phyloP scores from a whole-genome alignment of 2,329 filamentous ascomycete genomes.

The Escovopsis sp. region DNA sequence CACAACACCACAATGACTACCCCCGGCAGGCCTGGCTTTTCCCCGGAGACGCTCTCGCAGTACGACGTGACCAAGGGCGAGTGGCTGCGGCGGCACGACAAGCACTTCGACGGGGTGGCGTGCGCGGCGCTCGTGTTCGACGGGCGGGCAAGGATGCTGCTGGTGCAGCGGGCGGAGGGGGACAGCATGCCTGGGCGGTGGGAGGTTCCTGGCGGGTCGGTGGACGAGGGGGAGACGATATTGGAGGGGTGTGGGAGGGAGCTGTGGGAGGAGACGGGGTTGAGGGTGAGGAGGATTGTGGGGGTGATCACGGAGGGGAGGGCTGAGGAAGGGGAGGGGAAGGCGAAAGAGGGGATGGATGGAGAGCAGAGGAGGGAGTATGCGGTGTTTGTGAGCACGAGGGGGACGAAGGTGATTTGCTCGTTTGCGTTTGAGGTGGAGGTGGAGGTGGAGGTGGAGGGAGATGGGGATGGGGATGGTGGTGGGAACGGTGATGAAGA shows the following conservation, averaged over 20 bases:
- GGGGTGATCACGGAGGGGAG: conserved; percentile 11
- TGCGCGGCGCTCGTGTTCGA: conserved; percentile 20
- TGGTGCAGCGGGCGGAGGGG: conserved; percentile 29
- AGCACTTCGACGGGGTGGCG: conserved; percentile 16
- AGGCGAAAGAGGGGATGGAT: conserved; percentile 10
- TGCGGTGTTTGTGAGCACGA: conserved; percentile 19
- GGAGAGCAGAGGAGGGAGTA: conserved; percentile 8
- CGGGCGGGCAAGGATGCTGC: conserved; percentile 19
- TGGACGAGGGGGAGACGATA: conserved; percentile 25
- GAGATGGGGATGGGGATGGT: too few relatives aligned
- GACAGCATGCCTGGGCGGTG: conserved; percentile 30
- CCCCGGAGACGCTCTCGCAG: conserved; percentile 3
- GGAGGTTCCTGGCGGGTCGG: conserved; percentile 34
- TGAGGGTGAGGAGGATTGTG: conserved; percentile 17
- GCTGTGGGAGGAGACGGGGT: conserved; percentile 31
- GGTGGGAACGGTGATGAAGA: too few relatives aligned
- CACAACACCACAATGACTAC: too few relatives aligned
- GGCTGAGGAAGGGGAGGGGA: conserved; percentile 2
- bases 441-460: conserved; percentile 9
- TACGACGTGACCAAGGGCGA: conserved; percentile 1
- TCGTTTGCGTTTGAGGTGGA: conserved; percentile 23
- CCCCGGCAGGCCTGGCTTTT: neutral
- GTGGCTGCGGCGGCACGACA: conserved; percentile 4
- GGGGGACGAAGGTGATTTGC: conserved; percentile 14
- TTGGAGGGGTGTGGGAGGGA: conserved; percentile 30